Evolutionary conservation across 805 yeast genomes (phyloP).

Genomic region (Candida sanyiensis): DNA sequence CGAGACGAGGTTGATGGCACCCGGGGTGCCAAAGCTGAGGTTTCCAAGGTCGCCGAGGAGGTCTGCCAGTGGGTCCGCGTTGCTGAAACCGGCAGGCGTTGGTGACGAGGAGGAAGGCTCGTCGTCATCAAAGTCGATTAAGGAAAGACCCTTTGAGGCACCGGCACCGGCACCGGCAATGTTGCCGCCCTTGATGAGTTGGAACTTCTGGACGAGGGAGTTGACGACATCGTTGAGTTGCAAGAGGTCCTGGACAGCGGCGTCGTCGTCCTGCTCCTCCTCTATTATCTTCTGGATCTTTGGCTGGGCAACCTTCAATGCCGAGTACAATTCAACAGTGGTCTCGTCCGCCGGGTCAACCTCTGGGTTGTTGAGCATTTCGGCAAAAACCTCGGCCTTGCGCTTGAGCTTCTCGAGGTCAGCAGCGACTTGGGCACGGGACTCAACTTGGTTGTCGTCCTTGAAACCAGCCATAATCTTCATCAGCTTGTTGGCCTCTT

Average conservation of each 20-base stretch:
- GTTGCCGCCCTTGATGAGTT: conserved; percentile 60
- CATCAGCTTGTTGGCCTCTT: conserved; percentile 95
- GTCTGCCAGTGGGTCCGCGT: conserved; percentile 52
- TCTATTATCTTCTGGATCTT: conserved; percentile 77
- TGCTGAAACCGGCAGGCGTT: conserved; percentile 28
- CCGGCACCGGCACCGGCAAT: conserved; percentile 46
- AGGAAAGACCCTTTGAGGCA: conserved; percentile 36
- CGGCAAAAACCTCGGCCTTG: conserved; percentile 81
- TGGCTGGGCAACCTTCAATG: conserved; percentile 81
- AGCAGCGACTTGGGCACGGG: conserved; percentile 71
- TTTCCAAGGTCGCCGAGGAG: conserved; percentile 67
- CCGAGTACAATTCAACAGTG: conserved; percentile 64
- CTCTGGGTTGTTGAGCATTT: conserved; percentile 62
- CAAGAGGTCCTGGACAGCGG: conserved; percentile 57
- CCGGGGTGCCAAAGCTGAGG: conserved; percentile 45
- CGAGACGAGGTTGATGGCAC: conserved; percentile 39
- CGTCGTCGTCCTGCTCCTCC: conserved; percentile 71
- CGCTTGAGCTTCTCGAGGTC: conserved; percentile 80
- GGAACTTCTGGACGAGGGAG: conserved; percentile 60
- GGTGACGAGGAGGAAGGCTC: conserved; percentile 20
- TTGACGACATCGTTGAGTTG: conserved; percentile 72
- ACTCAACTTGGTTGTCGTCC: conserved; percentile 60
- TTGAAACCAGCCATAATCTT: conserved; percentile 97
- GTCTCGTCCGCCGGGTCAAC: conserved; percentile 55
- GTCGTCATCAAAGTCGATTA: conserved; percentile 70